Evolutionary conservation across 495 filamentous ascomycete genomes (phyloP).

Genomic region (Penicillium canariense): DNA sequence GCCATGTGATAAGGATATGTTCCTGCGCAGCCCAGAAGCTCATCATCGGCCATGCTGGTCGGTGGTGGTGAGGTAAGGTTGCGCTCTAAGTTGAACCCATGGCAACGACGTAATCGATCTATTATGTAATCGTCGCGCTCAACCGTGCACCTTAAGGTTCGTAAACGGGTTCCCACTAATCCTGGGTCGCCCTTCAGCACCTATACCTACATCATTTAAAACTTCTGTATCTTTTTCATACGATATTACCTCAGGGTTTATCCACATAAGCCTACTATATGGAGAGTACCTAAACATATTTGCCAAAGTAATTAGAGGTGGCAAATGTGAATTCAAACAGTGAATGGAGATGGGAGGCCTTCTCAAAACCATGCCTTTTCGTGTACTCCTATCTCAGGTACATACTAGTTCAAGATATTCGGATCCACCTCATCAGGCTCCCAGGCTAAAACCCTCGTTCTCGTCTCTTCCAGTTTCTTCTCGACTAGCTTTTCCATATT

Average conservation of each 20-base stretch:
- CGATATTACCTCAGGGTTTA: too few species aligned
- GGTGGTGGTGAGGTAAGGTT: neutral
- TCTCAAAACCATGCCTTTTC: neutral
- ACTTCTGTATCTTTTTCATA: too few species aligned
- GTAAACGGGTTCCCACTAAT: too few species aligned
- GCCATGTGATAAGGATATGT: constrained; percentile 1
- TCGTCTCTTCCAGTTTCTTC: constrained; percentile 4
- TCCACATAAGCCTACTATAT: too few species aligned
- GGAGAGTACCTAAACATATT: too few species aligned
- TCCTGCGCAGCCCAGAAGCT: neutral
- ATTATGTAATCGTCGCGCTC: constrained; percentile 10
- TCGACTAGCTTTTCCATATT: constrained; percentile 10
- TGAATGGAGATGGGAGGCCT: too few species aligned
- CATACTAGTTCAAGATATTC: constrained; percentile 6
- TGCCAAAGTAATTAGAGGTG: too few species aligned
- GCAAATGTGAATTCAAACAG: too few species aligned
- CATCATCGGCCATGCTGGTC: neutral
- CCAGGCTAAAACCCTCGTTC: constrained; percentile 9
- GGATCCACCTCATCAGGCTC: constrained; percentile 13
- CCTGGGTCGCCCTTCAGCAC: too few species aligned
- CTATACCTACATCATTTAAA: too few species aligned
- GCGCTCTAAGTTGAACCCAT: neutral
- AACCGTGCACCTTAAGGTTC: too few species aligned
- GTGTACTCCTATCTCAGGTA: neutral
- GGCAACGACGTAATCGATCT: constrained; percentile 12